These are phyloP conservation scores for Marchantia paleacea DNA, from an alignment of 225 moss, liverwort and hornwort genomes.

Conservation along the genomic window DNA sequence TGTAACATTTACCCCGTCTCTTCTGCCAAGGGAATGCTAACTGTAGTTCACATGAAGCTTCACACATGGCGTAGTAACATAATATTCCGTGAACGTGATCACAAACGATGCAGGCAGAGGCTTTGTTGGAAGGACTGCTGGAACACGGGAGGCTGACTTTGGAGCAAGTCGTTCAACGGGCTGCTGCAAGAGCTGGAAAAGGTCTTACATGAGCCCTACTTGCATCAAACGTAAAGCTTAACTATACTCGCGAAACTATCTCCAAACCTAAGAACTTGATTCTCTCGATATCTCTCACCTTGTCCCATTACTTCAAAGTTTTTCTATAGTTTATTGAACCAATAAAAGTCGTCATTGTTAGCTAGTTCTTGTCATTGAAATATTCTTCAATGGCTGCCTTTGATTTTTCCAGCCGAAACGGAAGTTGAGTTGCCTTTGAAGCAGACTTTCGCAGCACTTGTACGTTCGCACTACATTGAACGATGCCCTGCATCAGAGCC, in stretches of 20 bases:
- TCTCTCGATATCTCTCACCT: neutral
- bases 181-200: constrained; percentile 77
- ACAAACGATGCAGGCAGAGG: constrained; percentile 53
- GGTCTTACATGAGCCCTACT: constrained; percentile 26
- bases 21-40: neutral
- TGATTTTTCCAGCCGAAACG: constrained; percentile 52
- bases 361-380: too few species aligned
- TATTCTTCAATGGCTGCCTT: neutral
- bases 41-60: neutral
- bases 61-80: neutral
- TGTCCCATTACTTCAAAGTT: neutral
- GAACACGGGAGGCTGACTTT: constrained; percentile 93
- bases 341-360: too few species aligned
- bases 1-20: neutral
- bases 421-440: constrained; percentile 64
- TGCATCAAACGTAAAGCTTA: neutral
- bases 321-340: neutral
- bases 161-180: constrained; percentile 88
- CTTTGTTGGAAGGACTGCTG: constrained; percentile 77
- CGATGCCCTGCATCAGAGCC: constrained; percentile 90
- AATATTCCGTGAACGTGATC: neutral
- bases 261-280: neutral
- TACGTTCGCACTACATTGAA: constrained; percentile 73
- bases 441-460: constrained; percentile 71
- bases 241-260: neutral